These are phyloP conservation scores for Lasiosphaeria miniovina DNA, from an alignment of 495 filamentous ascomycete genomes.

Conservation along the genomic window DNA sequence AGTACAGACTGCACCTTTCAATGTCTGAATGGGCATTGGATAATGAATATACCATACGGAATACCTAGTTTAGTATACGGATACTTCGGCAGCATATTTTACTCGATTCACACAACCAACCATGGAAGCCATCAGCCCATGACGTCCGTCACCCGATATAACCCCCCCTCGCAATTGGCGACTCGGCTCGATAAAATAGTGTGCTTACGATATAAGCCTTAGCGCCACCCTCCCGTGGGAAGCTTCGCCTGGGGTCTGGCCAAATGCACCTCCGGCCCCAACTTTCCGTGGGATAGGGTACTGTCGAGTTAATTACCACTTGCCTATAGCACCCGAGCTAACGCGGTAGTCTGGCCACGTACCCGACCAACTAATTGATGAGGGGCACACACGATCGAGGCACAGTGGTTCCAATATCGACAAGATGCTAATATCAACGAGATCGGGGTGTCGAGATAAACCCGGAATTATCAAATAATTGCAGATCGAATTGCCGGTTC, in stretches of 20 bases:
- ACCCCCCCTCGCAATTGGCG: too few relatives aligned
- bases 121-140: too few relatives aligned
- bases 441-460: background rate
- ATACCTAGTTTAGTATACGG: too few relatives aligned
- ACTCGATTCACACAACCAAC: too few relatives aligned
- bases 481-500: background rate
- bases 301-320: background rate
- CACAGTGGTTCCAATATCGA: background rate
- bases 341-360: background rate
- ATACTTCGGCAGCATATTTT: too few relatives aligned
- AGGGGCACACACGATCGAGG: slow-evolving; percentile 1
- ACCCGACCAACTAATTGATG: slow-evolving; percentile 7
- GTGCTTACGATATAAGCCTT: too few relatives aligned
- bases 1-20: too few relatives aligned
- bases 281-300: slow-evolving; percentile 20
- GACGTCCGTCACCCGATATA: too few relatives aligned
- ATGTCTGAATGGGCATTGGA: too few relatives aligned
- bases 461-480: slow-evolving; percentile 1
- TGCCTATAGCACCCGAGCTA: background rate
- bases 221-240: too few relatives aligned
- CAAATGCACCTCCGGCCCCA: slow-evolving; percentile 1
- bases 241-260: background rate
- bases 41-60: too few relatives aligned
- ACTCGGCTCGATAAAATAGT: too few relatives aligned
- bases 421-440: background rate